Percentiles rank a stretch among this genome's conserved stretches.
Conservation (phyloP, 192 early-diverging fungal genomes). For the Powellomyces hirtus region DNA sequence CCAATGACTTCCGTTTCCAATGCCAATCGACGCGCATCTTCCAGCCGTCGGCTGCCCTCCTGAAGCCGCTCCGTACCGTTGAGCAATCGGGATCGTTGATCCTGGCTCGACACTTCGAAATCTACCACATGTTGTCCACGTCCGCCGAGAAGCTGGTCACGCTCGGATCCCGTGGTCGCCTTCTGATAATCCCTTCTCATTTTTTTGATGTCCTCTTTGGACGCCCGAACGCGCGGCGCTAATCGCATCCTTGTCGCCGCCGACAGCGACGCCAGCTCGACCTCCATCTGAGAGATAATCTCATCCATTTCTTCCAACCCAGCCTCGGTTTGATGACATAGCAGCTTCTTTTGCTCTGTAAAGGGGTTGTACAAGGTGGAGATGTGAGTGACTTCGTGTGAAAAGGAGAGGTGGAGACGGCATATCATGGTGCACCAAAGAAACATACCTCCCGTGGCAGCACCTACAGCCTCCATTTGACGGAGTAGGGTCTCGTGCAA, state of each 20-base stretch:
- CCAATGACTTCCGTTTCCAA: slow-evolving; percentile 91
- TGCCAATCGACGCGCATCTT: slow-evolving; percentile 85
- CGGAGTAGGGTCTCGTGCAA: slow-evolving; percentile 55
- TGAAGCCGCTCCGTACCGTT: slow-evolving; percentile 84
- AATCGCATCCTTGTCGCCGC: slow-evolving; percentile 61
- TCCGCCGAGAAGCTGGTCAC: slow-evolving; percentile 45
- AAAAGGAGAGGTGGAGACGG: not conserved
- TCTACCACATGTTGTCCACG: slow-evolving; percentile 33
- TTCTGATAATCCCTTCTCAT: slow-evolving; percentile 74
- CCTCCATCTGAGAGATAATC: slow-evolving; percentile 92
- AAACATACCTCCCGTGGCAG: slow-evolving; percentile 57
- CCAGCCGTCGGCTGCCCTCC: slow-evolving; percentile 72
- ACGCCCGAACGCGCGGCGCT: slow-evolving; percentile 63
- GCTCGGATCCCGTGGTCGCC: slow-evolving; percentile 14
- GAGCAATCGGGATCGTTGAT: slow-evolving; percentile 75
- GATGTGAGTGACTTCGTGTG: not conserved
- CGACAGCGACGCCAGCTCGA: slow-evolving; percentile 79
- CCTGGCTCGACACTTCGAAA: slow-evolving; percentile 55
- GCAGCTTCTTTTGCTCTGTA: slow-evolving; percentile 71
- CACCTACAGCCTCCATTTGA: slow-evolving; percentile 60
- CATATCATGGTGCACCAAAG: not conserved
- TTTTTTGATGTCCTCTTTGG: slow-evolving; percentile 79
- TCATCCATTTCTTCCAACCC: slow-evolving; percentile 90
- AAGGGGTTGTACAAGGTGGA: not conserved
- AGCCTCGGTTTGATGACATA: slow-evolving; percentile 72